Conservation (phyloP, 345 rosid species). For the Murraya paniculata region DNA sequence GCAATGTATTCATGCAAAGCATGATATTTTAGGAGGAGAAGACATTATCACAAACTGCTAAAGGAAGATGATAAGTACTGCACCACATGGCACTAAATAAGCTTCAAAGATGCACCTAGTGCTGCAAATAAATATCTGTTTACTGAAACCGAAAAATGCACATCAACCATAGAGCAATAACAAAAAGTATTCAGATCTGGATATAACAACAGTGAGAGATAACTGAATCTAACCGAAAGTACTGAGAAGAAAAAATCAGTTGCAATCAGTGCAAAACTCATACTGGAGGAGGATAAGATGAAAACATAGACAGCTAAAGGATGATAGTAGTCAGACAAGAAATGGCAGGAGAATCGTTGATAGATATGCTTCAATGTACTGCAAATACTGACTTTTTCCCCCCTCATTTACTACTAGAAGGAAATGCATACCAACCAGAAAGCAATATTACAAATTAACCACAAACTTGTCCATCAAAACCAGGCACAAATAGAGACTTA, state of each 20-base stretch:
- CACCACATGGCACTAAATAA: not conserved
- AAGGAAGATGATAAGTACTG: not conserved
- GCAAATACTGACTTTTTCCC: slow-evolving; percentile 1
- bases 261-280: not conserved
- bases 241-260: not conserved
- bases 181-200: not conserved
- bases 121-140: not conserved
- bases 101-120: not conserved
- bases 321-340: not conserved
- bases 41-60: not conserved
- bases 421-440: slow-evolving; percentile 25
- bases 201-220: not conserved
- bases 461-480: slow-evolving; percentile 23
- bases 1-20: not conserved
- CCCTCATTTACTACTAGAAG: slow-evolving; percentile 3
- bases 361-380: not conserved
- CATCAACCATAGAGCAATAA: not conserved
- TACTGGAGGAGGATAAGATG: not conserved
- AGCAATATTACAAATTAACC: slow-evolving; percentile 25
- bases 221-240: not conserved
- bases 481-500: slow-evolving; percentile 34
- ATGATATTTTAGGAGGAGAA: not conserved
- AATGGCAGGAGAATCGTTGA: not conserved
- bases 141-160: not conserved
- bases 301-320: not conserved